Evolutionary conservation across 164 flowering plant species (phyloP).

Genomic region (Kalanchoe fedtschenkoi): DNA sequence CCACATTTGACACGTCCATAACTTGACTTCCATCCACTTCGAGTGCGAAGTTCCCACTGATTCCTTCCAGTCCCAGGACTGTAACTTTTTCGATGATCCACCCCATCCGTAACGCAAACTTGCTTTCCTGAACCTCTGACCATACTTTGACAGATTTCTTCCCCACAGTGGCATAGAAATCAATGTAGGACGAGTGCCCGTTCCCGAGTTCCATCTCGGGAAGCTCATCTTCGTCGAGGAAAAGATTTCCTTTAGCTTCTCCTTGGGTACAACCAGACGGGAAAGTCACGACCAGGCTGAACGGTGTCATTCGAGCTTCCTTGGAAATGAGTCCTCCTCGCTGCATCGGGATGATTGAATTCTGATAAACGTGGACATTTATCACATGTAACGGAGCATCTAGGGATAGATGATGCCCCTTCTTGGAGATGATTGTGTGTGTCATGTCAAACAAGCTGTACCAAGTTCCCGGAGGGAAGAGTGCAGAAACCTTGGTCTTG

Average conservation of each 20-base stretch:
- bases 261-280: slow-evolving; percentile 38
- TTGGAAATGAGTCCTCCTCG: slow-evolving; percentile 55
- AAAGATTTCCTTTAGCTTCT: slow-evolving; percentile 43
- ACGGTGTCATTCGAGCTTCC: slow-evolving; percentile 64
- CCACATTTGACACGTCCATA: slow-evolving; percentile 13
- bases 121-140: slow-evolving; percentile 51
- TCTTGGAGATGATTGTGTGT: not conserved
- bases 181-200: slow-evolving; percentile 41
- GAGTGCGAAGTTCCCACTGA: slow-evolving; percentile 19
- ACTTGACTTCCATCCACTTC: slow-evolving; percentile 34
- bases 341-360: slow-evolving; percentile 74
- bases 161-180: slow-evolving; percentile 35
- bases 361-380: slow-evolving; percentile 72
- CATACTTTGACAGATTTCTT: slow-evolving; percentile 40
- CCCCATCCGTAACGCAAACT: slow-evolving; percentile 42
- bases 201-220: slow-evolving; percentile 54
- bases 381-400: too few relatives aligned
- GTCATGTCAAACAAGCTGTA: slow-evolving; percentile 40
- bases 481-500: slow-evolving; percentile 27
- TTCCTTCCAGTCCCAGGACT: slow-evolving; percentile 47
- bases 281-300: slow-evolving; percentile 45
- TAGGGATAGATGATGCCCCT: too few relatives aligned
- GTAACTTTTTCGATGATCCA: slow-evolving; percentile 40
- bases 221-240: slow-evolving; percentile 57
- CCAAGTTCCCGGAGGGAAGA: slow-evolving; percentile 81